Conservation (phyloP, 345 rosid genomes). For the Mangifera indica region DNA sequence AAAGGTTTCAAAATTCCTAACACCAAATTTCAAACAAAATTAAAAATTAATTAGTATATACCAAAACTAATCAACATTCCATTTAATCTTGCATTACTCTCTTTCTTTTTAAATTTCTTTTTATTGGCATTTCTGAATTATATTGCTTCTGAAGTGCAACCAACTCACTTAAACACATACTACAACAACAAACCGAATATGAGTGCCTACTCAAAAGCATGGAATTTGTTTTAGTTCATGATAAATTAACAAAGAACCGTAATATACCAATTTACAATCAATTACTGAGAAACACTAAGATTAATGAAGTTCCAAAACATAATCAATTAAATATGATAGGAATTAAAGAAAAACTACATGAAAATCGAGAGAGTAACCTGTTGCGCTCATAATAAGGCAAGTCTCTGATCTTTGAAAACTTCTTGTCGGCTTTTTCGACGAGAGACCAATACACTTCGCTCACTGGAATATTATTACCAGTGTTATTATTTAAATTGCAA, state of each 20-base stretch:
- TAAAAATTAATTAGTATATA: no score
- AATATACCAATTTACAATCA: neutral
- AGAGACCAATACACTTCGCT: conserved; percentile 91
- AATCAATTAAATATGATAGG: neutral
- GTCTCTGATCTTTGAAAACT: conserved; percentile 97
- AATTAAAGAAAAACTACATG: neutral
- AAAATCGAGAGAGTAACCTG: conserved; percentile 44
- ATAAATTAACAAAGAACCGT: no score
- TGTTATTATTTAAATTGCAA: conserved; percentile 18
- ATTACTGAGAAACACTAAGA: neutral
- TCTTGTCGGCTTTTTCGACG: conserved; percentile 91
- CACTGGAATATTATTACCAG: conserved; percentile 47
- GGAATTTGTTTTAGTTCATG: no score
- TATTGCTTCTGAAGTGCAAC: neutral
- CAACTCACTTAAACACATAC: no score
- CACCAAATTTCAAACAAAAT: no score
- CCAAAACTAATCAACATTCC: no score
- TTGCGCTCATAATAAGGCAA: conserved; percentile 90
- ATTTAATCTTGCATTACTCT: no score
- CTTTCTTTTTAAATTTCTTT: neutral
- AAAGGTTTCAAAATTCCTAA: neutral
- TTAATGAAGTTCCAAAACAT: no score
- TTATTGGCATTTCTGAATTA: conserved; percentile 1
- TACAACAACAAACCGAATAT: no score
- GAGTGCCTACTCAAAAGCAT: no score